Evolutionary conservation across 805 yeast species (phyloP), one percentile per base, ranked within the genome.

Genomic region (Vanderwaltozyma yarrowii): DNA sequence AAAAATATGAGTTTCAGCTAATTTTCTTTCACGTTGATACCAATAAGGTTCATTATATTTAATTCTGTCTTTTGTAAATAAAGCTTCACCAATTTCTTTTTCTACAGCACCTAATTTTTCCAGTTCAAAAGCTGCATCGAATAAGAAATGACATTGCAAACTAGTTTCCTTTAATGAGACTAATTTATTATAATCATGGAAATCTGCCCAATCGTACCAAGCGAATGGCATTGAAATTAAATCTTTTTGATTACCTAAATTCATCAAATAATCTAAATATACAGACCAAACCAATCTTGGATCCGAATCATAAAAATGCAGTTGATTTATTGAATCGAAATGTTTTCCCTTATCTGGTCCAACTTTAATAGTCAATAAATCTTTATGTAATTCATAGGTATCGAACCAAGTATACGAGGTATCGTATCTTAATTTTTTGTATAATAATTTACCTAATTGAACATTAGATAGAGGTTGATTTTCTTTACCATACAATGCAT

Each of bases 131-230:
- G 49, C 50, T n/a, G 47, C 41, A 17, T 50, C 50, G 29, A 44
- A 55, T 6, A 58, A 39, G 27, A 54, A 47, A 1, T 43, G 31
- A 40, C 62, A 58, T 15, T 30, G 32, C 2, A 51, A 35, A 14
- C 43, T 38, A 4, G 53, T 45, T 12, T 41, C 27, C 18, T 31
- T 33, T 5, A 58, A 37, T 36, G 64, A 67, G 2, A 62, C 47
- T 18, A 66, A 51, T 34, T 64, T 61, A 46, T 71, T 64, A 37
- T 67, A 54, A 8, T 54, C 52, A 1, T 69, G 62, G 46, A 71
- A 54, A 44, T 72, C 74, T 0, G 64, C 64, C 76, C 78, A 74
- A 44, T 74, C 80, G 35, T 67, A 69, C 80, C 80, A 74, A 33
- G 73, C 73, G 45, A 74, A 73, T 1, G 73, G 71, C 0, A 33